phyloP scores from a whole-genome alignment of 2,329 filamentous ascomycete species.

The Immersiporthe knoxdaviesiana region DNA sequence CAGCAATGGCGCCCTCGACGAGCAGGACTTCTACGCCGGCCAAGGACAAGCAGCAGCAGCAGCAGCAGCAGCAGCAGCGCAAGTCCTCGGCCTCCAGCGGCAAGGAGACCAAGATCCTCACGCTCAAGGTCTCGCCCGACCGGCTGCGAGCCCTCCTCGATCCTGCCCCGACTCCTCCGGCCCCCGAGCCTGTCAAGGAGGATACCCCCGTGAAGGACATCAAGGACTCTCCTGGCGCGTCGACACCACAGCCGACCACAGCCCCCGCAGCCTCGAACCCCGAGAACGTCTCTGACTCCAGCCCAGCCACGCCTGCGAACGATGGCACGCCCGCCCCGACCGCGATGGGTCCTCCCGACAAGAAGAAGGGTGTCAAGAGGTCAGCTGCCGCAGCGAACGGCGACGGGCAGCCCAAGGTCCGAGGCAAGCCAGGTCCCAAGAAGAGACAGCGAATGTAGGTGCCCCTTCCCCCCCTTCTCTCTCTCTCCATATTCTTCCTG shows the following conservation, averaged over 20 bases:
- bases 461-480: background rate
- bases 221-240: constrained; percentile 51
- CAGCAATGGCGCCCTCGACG: constrained; percentile 42
- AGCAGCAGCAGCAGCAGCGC: too few species aligned
- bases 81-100: constrained; percentile 46
- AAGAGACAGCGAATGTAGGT: constrained; percentile 94
- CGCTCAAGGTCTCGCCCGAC: constrained; percentile 54
- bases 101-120: constrained; percentile 47
- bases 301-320: constrained; percentile 61
- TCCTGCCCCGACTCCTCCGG: constrained; percentile 33
- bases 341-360: constrained; percentile 64
- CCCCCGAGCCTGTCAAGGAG: constrained; percentile 48
- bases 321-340: constrained; percentile 59
- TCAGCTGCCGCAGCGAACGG: constrained; percentile 68
- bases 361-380: constrained; percentile 77
- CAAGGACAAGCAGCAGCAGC: constrained; percentile 49
- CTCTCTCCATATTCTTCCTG: background rate
- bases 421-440: constrained; percentile 92
- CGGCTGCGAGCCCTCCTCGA: constrained; percentile 56
- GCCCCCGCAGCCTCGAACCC: constrained; percentile 49
- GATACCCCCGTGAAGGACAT: constrained; percentile 42
- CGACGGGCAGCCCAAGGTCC: constrained; percentile 69
- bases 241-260: constrained; percentile 43
- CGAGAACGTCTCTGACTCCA: constrained; percentile 63
- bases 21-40: constrained; percentile 40